Base-by-base conservation (phyloP, 495 filamentous ascomycete species). In the Penicillium simplicissimum region DNA sequence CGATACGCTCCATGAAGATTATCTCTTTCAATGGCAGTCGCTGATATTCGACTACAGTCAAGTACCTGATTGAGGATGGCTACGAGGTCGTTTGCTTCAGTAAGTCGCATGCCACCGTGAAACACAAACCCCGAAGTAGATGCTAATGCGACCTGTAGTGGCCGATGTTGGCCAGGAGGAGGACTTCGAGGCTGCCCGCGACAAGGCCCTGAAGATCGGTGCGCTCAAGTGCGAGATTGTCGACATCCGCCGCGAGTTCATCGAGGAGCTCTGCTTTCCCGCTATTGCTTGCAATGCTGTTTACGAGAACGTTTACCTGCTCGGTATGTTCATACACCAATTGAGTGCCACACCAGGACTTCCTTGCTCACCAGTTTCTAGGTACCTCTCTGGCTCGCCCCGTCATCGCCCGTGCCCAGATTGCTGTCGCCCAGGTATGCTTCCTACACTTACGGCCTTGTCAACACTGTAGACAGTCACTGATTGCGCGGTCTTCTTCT, bases 331-430 rank as follows among this genome's bases (percentile, higher is more conserved):
- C 25, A 38, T 25, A 21, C 23, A 17, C 5, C 35, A 38, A 38
- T 28, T 55, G 36, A 25, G 11, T 47, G 11, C 21, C 14, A 6
- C 14, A n/a, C 1, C 45, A 28, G 11, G 51, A 31, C 6, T 33
- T 0, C n/a, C 17, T 35, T 40, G 42, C 59, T 58, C 21, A 63
- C 43, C 17, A 15, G n/a, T 9, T 89, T 52, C 74, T 87, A 59
- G 90, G 86, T 74, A 94, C 91, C 61, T 87, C 82, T 28, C 83
- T 97, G 36, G 94, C 93, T 67, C 88, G 94, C 43, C 93, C 94
- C 38, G 86, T 96, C 65, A 96, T 96, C 68, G 92, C 92, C 55
- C 86, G 92, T 57, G 88, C 88, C 36, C 89, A 92, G 82, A 90
- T 93, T 57, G 73, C 74, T 9, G 88, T 90, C 59, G 92, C 92